These are phyloP conservation scores for Bryoerythrophyllum caledonicum DNA, from an alignment of 225 moss, liverwort and hornwort genomes.

Conservation along the genomic window DNA sequence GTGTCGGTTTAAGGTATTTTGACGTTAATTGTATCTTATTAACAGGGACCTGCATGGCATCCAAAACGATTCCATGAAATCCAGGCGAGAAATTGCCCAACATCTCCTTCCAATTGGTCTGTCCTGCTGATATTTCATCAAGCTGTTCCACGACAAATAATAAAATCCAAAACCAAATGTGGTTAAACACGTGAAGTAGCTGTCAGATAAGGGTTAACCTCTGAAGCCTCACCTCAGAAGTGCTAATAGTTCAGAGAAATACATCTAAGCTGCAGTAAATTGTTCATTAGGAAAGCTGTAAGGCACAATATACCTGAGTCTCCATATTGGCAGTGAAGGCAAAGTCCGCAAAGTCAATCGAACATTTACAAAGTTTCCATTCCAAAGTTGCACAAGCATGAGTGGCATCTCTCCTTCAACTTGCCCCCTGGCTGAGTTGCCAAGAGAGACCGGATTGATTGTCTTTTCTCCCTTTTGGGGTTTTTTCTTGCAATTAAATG, in stretches of 20 bases:
- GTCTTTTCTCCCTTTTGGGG: too few relatives aligned
- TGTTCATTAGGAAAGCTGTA: not conserved
- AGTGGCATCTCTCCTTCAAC: too few relatives aligned
- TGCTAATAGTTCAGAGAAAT: not conserved
- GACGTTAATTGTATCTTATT: constrained; percentile 81
- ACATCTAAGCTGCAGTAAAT: not conserved
- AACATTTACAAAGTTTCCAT: too few relatives aligned
- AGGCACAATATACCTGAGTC: constrained; percentile 55
- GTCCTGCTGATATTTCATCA: constrained; percentile 95
- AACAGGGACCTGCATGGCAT: constrained; percentile 72
- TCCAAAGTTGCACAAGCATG: too few relatives aligned
- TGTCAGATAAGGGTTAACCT: not conserved
- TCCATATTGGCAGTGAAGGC: constrained; percentile 93
- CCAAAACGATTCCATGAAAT: constrained; percentile 74
- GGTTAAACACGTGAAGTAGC: not conserved
- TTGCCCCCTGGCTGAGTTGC: too few relatives aligned
- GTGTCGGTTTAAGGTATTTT: too few relatives aligned
- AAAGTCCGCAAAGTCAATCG: constrained; percentile 53
- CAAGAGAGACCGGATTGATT: too few relatives aligned
- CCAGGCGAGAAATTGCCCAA: constrained; percentile 85
- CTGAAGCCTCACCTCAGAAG: not conserved
- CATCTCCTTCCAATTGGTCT: constrained; percentile 75
- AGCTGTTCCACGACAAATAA: constrained; percentile 53
- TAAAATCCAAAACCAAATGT: not conserved
- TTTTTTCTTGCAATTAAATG: too few relatives aligned